These are phyloP conservation scores for Zizania palustris DNA, from an alignment of 202 grass and related monocot species.

Conservation along the genomic window DNA sequence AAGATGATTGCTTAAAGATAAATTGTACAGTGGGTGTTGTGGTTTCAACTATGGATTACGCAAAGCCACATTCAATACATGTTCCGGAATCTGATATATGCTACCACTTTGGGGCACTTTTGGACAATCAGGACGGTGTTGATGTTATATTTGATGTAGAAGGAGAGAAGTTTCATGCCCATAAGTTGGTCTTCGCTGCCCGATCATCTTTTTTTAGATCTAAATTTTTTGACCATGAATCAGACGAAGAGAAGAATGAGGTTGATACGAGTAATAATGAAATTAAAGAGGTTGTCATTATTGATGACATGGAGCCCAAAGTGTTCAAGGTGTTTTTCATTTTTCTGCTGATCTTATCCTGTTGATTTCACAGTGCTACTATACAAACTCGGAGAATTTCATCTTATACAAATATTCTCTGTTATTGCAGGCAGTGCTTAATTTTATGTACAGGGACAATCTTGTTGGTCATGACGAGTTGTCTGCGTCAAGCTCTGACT, in stretches of 20 bases:
- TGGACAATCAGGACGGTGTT: conserved; percentile 78
- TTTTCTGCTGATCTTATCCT: not conserved
- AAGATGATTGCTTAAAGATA: conserved; percentile 98
- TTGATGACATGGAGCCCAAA: conserved; percentile 83
- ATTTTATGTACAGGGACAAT: conserved; percentile 89
- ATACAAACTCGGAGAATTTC: not conserved
- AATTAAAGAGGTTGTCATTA: conserved; percentile 65
- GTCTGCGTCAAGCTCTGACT: conserved; percentile 61
- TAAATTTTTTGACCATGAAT: conserved; percentile 59
- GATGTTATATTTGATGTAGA: conserved; percentile 90
- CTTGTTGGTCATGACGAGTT: conserved; percentile 76
- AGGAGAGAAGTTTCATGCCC: conserved; percentile 91
- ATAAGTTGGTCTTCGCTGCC: conserved; percentile 87
- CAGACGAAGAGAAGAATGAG: conserved; percentile 50
- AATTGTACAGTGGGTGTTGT: conserved; percentile 95
- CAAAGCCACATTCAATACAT: conserved; percentile 65
- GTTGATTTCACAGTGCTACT: conserved; percentile 20
- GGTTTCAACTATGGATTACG: conserved; percentile 77
- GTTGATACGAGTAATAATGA: conserved; percentile 38
- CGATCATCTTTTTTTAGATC: conserved; percentile 76
- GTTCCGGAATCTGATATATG: conserved; percentile 93
- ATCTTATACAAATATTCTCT: conserved; percentile 34
- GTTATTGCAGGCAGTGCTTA: conserved; percentile 75
- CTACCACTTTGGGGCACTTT: conserved; percentile 80
- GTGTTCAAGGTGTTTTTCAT: conserved; percentile 75